A percentile compares a stretch with the other conserved stretches of the same genome.
Evolutionary conservation across 768 basidiomycete genomes (phyloP).

Genomic region (Cystofilobasidium bisporidii): DNA sequence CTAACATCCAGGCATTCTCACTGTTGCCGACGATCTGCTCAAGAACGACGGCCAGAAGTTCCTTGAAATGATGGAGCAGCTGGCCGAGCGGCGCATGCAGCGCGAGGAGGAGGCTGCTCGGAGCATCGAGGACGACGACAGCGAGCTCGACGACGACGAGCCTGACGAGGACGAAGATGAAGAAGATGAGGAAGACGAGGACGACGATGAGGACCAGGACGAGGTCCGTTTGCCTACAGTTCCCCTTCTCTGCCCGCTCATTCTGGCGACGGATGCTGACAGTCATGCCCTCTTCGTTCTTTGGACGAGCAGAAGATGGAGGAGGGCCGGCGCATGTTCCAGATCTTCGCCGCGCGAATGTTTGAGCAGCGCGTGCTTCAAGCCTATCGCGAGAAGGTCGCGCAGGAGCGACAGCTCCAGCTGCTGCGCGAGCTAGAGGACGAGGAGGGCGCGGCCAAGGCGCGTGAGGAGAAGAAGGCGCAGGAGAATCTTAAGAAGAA

Average conservation of each 20-base stretch:
- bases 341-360: conserved; percentile 98
- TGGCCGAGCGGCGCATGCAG: conserved; percentile 86
- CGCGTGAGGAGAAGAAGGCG: conserved; percentile 83
- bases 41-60: conserved; percentile 99
- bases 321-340: conserved; percentile 98
- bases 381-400: conserved; percentile 92
- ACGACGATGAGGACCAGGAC: conserved; percentile 35
- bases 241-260: not conserved
- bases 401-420: conserved; percentile 87
- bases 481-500: conserved; percentile 97
- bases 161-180: conserved; percentile 54
- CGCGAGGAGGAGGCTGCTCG: conserved; percentile 64
- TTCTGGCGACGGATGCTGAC: not conserved
- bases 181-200: conserved; percentile 47
- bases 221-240: conserved; percentile 40
- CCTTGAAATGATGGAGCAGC: conserved; percentile 99
- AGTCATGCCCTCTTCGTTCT: not conserved
- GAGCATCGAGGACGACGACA: conserved; percentile 50
- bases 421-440: conserved; percentile 90
- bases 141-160: conserved; percentile 53
- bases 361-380: conserved; percentile 97
- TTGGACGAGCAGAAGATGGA: conserved; percentile 95
- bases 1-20: conserved; percentile 61
- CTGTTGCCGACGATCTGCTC: conserved; percentile 94
- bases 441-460: conserved; percentile 76